Evolutionary conservation across 257 asterid genomes (phyloP).

Genomic region (Jasminum sambac): DNA sequence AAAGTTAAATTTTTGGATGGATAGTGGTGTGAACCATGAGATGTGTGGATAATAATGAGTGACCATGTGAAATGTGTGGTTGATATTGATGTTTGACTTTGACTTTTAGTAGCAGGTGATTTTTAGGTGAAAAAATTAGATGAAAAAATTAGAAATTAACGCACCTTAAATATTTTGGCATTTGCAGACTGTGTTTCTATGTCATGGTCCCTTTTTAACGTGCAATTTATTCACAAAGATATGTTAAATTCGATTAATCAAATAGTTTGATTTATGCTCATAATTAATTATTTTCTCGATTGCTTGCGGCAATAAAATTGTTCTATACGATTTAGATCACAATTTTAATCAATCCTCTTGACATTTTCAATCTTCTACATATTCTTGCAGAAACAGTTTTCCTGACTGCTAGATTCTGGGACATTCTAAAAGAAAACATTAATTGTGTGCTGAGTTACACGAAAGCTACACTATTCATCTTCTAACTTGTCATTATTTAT

Average conservation of each 20-base stretch:
- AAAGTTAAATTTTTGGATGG: no score
- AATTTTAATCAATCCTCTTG: not conserved
- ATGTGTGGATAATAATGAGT: no score
- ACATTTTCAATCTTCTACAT: not conserved
- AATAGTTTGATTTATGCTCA: not conserved
- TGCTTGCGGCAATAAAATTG: not conserved
- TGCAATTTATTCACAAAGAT: not conserved
- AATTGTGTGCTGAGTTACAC: constrained; percentile 10
- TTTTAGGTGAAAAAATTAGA: no score
- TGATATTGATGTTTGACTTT: no score
- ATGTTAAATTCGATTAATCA: not conserved
- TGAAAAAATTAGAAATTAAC: no score
- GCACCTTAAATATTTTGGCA: not conserved
- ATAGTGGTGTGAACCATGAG: no score
- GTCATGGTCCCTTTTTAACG: not conserved
- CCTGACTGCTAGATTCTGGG: not conserved
- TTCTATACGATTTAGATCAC: not conserved
- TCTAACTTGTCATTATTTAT: constrained; percentile 2
- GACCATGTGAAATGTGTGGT: no score
- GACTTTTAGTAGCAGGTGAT: no score
- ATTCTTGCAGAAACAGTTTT: not conserved
- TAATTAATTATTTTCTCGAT: not conserved
- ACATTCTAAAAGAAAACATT: constrained; percentile 14
- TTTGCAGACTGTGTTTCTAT: not conserved
- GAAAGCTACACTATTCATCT: constrained; percentile 14